phyloP scores from a whole-genome alignment of 2,329 filamentous ascomycete species.

The Claviceps fusiformis region DNA sequence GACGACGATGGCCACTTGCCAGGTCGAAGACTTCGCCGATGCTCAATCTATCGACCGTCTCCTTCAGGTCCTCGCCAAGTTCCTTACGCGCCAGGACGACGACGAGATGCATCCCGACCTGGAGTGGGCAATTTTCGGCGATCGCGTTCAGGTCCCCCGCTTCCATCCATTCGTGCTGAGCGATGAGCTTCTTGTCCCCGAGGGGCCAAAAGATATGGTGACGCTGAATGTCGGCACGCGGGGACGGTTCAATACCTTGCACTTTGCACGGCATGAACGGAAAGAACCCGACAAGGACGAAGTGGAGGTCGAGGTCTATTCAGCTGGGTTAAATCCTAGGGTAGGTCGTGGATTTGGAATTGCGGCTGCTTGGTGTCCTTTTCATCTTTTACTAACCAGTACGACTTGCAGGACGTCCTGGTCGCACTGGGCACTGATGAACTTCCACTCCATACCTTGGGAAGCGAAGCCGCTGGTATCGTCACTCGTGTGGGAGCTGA shows the following conservation, averaged over 20 bases:
- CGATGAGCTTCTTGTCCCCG: not conserved
- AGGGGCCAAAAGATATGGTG: not conserved
- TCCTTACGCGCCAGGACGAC: not conserved
- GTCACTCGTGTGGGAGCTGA: slow-evolving; percentile 8
- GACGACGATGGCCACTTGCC: slow-evolving; percentile 14
- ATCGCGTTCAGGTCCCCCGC: not conserved
- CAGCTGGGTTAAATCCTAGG: slow-evolving; percentile 1
- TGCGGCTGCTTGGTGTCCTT: too few relatives aligned
- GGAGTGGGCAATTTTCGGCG: slow-evolving; percentile 1
- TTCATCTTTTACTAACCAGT: not conserved
- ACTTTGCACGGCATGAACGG: not conserved
- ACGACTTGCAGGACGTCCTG: slow-evolving; percentile 6
- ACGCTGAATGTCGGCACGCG: not conserved
- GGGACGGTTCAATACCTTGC: not conserved
- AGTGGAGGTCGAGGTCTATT: not conserved
- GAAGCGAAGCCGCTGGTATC: slow-evolving; percentile 17
- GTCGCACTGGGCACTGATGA: slow-evolving; percentile 3
- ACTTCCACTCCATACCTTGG: slow-evolving; percentile 7
- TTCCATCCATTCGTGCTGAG: not conserved
- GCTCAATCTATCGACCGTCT: not conserved
- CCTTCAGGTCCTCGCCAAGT: not conserved
- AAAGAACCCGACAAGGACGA: not conserved
- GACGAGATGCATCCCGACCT: not conserved
- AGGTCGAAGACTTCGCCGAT: slow-evolving; percentile 8
- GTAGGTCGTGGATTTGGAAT: not conserved